phyloP scores from a whole-genome alignment of 169 alveolate species.

The Plasmodium billcollinsi region DNA sequence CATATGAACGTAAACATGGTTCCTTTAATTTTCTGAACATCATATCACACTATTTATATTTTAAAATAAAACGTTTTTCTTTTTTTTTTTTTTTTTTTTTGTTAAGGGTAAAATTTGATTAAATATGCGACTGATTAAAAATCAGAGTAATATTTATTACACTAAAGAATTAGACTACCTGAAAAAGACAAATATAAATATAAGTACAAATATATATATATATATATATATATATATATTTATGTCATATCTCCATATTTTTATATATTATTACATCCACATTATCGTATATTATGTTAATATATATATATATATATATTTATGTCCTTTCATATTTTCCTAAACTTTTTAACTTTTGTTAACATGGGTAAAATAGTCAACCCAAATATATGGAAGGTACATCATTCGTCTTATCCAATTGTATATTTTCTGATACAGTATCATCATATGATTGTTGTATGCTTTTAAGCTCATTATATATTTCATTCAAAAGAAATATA shows the following conservation, averaged over 20 bases:
- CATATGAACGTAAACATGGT: too few relatives aligned
- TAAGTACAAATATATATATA: neutral
- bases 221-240: neutral
- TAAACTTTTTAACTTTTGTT: neutral
- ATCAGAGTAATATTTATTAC: too few relatives aligned
- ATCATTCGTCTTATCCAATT: constrained; percentile 29
- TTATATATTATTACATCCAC: neutral
- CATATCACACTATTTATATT: too few relatives aligned
- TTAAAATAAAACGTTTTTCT: too few relatives aligned
- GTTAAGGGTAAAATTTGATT: too few relatives aligned
- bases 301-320: too few relatives aligned
- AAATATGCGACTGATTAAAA: too few relatives aligned
- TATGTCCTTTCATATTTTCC: too few relatives aligned
- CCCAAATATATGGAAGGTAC: constrained; percentile 42
- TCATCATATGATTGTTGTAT: constrained; percentile 40
- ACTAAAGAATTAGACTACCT: too few relatives aligned
- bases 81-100: too few relatives aligned
- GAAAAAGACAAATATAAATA: neutral
- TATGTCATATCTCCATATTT: neutral
- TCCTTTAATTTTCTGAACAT: too few relatives aligned
- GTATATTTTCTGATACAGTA: constrained; percentile 2
- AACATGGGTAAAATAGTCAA: neutral
- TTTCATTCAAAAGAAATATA: constrained; percentile 47
- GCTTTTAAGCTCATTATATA: constrained; percentile 34
- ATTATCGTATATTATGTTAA: neutral